Conservation (phyloP, 805 yeast species). For the Kazachstania bromeliacearum region DNA sequence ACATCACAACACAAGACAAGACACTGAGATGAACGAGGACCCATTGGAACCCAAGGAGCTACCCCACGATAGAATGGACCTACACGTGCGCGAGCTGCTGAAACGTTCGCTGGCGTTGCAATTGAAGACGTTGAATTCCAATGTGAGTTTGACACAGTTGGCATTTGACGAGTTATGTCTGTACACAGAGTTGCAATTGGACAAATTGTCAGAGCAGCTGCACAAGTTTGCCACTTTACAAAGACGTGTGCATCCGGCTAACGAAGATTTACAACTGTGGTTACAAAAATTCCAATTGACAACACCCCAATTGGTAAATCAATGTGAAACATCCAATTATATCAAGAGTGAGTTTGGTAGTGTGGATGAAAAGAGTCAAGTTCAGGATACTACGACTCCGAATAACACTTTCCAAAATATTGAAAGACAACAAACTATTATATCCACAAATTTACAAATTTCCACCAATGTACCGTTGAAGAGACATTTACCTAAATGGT, state of each 20-base stretch:
- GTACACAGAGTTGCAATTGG: slow-evolving; percentile 30
- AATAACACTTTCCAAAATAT: slow-evolving; percentile 6
- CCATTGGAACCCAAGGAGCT: slow-evolving; percentile 13
- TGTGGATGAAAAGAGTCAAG: background rate
- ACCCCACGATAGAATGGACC: slow-evolving; percentile 13
- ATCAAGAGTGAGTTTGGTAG: background rate
- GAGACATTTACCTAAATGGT: slow-evolving; percentile 43
- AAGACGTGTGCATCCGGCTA: slow-evolving; percentile 47
- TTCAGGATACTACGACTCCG: slow-evolving; percentile 1
- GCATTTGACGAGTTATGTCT: slow-evolving; percentile 34
- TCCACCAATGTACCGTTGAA: slow-evolving; percentile 32
- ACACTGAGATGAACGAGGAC: no score
- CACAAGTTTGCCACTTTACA: slow-evolving; percentile 49
- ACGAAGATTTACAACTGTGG: slow-evolving; percentile 41
- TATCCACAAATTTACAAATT: slow-evolving; percentile 32
- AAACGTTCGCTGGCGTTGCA: slow-evolving; percentile 32
- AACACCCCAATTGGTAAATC: background rate
- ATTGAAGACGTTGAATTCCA: slow-evolving; percentile 28
- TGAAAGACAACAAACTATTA: slow-evolving; percentile 8
- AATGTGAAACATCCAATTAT: background rate
- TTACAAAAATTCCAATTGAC: slow-evolving; percentile 35
- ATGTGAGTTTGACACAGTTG: slow-evolving; percentile 21
- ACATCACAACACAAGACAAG: no score
- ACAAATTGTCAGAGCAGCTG: slow-evolving; percentile 34
- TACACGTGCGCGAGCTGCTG: slow-evolving; percentile 14